Evolutionary conservation across 768 basidiomycete genomes (phyloP), one percentile per base, ranked within the genome.

Genomic region (Ramaria rubella): DNA sequence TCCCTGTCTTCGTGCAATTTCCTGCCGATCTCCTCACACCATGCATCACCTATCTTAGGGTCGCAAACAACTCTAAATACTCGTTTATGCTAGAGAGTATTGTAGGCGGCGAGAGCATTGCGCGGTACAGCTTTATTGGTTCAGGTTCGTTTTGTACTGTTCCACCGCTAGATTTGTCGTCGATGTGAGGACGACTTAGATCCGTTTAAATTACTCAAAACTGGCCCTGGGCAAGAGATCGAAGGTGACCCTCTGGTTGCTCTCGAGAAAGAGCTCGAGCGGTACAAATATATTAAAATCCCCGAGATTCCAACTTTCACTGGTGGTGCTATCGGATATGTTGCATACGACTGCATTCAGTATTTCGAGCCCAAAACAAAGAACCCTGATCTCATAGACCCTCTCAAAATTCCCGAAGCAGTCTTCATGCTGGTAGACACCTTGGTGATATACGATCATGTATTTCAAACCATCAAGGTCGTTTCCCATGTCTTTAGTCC

Each of bases 371-470:
- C 96, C 52, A 92, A 88, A 73, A 94, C 93, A 6, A 62, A 62
- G 4, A 83, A 83, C 49, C 77, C 85, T 34, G 76, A 81, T 17
- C 77, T 93, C 24, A 72, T 73, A n/a, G 92, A 97, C 68, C 75
- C 83, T 8, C 75, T 96, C 44, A 77, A 78, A n/a, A 88, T 98
- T 57, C 96, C 96, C 2, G 96, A 99, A 68, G 86, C 94, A 11
- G 78, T 91, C 60, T 97, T 98, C 78, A 96, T 99, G 92, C 81
- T 98, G 49, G 85, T 89, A 62, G 94, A 97, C 69, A 94, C 94
- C 14, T 80, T 99, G 61, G 81, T 99, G 69, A 82, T 98, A 65
- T 98, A 93, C 71, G 96, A 99, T 68, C 96, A 98, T 70, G 85
- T 98, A 58, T 96, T 81, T 76, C 95, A 97, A 70, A 90, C 80